Evolutionary conservation across 352 stramenopile genomes (phyloP).

Genomic region (Pythium biforme): DNA sequence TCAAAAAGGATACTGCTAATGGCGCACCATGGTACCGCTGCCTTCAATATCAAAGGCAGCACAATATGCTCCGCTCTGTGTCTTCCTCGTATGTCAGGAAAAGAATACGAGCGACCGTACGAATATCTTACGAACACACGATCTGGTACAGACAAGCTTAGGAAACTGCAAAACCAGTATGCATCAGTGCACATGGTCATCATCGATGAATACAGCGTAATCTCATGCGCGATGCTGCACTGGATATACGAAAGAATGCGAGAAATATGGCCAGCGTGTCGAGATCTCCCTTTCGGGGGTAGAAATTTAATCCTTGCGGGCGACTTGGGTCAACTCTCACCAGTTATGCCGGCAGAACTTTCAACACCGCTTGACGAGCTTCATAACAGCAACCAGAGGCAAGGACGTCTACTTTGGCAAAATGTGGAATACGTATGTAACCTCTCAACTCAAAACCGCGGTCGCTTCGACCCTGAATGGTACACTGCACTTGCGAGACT

Average conservation of each 20-base stretch:
- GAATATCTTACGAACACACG: neutral
- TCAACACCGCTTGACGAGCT: neutral
- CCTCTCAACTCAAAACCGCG: neutral
- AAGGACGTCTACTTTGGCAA: neutral
- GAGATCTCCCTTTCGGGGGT: conserved; percentile 12
- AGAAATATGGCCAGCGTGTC: conserved; percentile 11
- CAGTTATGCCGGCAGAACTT: conserved; percentile 1
- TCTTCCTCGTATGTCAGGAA: neutral
- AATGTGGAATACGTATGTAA: neutral
- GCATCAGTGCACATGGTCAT: conserved; percentile 10
- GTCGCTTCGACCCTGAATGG: conserved; percentile 3
- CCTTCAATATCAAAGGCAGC: conserved; percentile 16
- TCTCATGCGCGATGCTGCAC: conserved; percentile 17
- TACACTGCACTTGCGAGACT: neutral
- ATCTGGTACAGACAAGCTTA: neutral
- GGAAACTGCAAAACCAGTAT: conserved; percentile 11
- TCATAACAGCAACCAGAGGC: neutral
- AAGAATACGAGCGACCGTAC: conserved; percentile 5
- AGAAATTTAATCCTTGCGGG: conserved; percentile 12
- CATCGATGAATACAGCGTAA: conserved; percentile 18
- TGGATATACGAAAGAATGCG: conserved; percentile 16
- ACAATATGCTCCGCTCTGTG: conserved; percentile 6
- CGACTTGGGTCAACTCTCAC: conserved; percentile 9
- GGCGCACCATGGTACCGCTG: conserved; percentile 7
- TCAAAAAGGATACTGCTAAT: conserved; percentile 12